phyloP scores from a whole-genome alignment of 768 basidiomycete species.

The Daedaleopsis sinensis region DNA sequence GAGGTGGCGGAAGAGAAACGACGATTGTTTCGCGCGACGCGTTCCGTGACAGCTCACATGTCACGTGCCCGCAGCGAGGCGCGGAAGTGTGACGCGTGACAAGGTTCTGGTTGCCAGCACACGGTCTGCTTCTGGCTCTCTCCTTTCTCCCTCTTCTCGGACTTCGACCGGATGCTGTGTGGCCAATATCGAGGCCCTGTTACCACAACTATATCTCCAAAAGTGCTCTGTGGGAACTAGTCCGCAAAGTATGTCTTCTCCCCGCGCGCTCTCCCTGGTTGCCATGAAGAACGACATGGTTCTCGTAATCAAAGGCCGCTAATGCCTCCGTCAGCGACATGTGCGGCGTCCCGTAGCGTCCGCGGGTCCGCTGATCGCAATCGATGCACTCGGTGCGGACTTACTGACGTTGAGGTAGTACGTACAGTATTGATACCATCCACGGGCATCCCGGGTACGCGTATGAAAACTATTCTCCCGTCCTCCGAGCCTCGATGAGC shows the following conservation, averaged over 20 bases:
- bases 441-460: slow-evolving; percentile 1
- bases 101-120: neutral
- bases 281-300: neutral
- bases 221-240: neutral
- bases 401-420: neutral
- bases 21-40: neutral
- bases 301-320: slow-evolving; percentile 1
- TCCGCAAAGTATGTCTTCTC: neutral
- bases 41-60: neutral
- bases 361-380: slow-evolving; percentile 2
- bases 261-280: slow-evolving; percentile 1
- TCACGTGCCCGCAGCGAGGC: neutral
- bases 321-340: neutral
- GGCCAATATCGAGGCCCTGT: neutral
- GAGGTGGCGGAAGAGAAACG: slow-evolving; percentile 12
- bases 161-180: slow-evolving; percentile 2
- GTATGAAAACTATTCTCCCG: neutral
- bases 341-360: slow-evolving; percentile 2
- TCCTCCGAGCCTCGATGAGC: neutral
- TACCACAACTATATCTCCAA: neutral
- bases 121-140: neutral
- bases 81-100: slow-evolving; percentile 1
- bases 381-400: neutral
- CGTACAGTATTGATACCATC: neutral
- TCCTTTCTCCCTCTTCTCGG: neutral